These are phyloP conservation scores for Boletus sensibilis DNA, from an alignment of 768 basidiomycete species.

Conservation along the genomic window DNA sequence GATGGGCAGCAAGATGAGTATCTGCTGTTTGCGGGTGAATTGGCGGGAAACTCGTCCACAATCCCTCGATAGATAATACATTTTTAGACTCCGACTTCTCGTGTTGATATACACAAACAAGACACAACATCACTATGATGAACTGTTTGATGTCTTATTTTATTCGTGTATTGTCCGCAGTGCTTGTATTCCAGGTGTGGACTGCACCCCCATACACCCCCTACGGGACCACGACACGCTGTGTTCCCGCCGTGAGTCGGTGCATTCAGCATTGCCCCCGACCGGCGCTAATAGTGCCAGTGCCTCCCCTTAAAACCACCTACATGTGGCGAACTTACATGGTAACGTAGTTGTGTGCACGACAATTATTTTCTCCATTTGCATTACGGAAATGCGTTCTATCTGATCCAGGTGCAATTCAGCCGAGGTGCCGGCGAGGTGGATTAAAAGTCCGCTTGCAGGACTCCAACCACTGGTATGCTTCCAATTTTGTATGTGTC, in stretches of 20 bases:
- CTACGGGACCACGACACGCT: background rate
- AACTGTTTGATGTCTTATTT: background rate
- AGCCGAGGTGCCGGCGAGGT: slow-evolving; percentile 7
- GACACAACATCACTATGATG: slow-evolving; percentile 11
- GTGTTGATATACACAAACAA: slow-evolving; percentile 32
- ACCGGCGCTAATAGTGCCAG: background rate
- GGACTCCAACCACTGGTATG: slow-evolving; percentile 29
- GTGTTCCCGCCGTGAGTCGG: background rate
- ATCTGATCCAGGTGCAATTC: background rate
- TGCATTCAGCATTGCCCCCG: background rate
- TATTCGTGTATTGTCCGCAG: too few relatives aligned
- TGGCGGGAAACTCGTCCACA: slow-evolving; percentile 9
- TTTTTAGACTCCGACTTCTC: slow-evolving; percentile 29
- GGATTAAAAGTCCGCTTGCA: slow-evolving; percentile 25
- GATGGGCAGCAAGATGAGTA: slow-evolving; percentile 3
- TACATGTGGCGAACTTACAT: background rate
- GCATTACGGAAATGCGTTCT: background rate
- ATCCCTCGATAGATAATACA: slow-evolving; percentile 30
- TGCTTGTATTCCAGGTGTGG: too few relatives aligned
- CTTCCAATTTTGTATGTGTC: slow-evolving; percentile 1
- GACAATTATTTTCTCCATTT: slow-evolving; percentile 2
- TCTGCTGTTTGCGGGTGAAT: slow-evolving; percentile 10
- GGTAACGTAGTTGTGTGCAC: background rate
- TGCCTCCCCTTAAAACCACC: background rate
- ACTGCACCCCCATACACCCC: background rate